phyloP scores from a whole-genome alignment of 345 rosid genomes.

The Acer yangbiense region DNA sequence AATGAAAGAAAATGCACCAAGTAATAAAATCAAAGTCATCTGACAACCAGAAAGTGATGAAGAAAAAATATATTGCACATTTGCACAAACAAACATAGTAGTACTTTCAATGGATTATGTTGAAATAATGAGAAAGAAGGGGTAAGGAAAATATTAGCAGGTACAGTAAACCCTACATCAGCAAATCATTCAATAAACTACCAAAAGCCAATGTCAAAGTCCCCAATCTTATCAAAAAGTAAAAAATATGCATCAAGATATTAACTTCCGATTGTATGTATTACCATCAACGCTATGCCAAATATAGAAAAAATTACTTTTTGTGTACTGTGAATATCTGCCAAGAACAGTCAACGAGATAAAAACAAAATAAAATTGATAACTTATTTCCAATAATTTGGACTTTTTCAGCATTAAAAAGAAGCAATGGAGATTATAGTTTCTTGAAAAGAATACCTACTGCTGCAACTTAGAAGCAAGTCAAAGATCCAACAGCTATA shows the following conservation, averaged over 20 bases:
- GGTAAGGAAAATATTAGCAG: neutral
- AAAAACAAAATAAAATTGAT: neutral
- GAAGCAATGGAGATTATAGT: neutral
- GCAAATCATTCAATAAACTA: neutral
- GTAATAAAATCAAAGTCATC: no score
- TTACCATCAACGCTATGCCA: neutral
- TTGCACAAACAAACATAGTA: no score
- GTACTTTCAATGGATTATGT: neutral
- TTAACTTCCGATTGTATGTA: neutral
- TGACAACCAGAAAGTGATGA: no score
- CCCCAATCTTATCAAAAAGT: neutral
- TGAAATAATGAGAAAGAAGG: neutral
- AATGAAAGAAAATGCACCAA: no score
- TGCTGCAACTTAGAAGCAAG: neutral
- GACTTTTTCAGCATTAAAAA: neutral
- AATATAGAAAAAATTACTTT: neutral
- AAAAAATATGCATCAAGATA: neutral
- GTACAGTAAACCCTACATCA: neutral
- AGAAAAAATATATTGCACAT: no score
- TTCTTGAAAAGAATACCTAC: neutral
- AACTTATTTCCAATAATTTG: neutral
- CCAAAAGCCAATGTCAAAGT: neutral
- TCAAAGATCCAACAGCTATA: constrained; percentile 19
- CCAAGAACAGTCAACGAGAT: neutral
- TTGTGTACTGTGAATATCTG: neutral